Base-by-base conservation (phyloP, 345 rosid genomes). In the Euphorbia pulcherrima region DNA sequence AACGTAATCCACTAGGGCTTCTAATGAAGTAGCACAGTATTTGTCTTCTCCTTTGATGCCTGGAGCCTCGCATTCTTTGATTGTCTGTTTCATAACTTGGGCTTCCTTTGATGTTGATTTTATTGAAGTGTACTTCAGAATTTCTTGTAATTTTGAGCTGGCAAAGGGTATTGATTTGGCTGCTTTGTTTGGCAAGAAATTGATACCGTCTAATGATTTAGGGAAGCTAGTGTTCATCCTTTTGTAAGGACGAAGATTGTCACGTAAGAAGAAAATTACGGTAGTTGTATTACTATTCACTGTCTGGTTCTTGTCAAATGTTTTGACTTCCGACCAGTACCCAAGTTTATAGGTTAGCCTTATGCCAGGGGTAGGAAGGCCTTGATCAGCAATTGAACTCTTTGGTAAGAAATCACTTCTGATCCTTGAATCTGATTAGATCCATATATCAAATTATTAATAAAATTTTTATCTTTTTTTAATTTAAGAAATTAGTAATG, bases 21-120 rank as follows among this genome's bases (percentile, higher is more conserved):
- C 76, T 10, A 72, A 53, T 17, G 76, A 72, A 18, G 70, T 65
- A 1, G 75, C 66, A 50, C 75, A 72, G 21, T 29, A 54, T 44
- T 72, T 72, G 23, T 72, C 70, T 21, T 65, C 70, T 44, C 75
- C 75, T 65, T 24, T 30, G n/a, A 72, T 72, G 13, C 53, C 26
- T 12, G 60, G 60, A 3, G 21, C n/a, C 10, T 69, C 73, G 20
- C 73, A 69, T 35, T 60, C 50, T 30, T 37, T 8, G 2, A 66
- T 33, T 21, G 56, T 47, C 18, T 35, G 24, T 16, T n/a, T 46
- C 6, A 68, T 58, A 17, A 27, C 30, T 53, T 58, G 11, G 9
- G 64, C 63, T 46, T 57, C 72, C 20, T n/a, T 20, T 11, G 72
- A 56, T 3, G 14, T 3, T 11, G 62, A 1, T 23, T 55, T 39